Percentiles rank a stretch among this genome's conserved stretches.
Evolutionary conservation across 306 rosid species (phyloP).

Genomic region (Corylus avellana): DNA sequence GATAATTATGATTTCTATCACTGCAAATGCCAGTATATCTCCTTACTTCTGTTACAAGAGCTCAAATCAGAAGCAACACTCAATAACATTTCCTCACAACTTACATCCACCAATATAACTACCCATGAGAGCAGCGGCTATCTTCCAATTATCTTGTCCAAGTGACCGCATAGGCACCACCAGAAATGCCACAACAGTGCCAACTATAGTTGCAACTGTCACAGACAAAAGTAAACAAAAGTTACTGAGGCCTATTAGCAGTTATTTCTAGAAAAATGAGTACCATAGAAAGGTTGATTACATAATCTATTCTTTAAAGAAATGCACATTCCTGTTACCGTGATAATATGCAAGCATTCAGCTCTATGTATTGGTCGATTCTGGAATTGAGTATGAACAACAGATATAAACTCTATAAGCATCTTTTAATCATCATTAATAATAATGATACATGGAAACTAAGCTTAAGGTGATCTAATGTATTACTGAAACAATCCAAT

Average conservation of each 20-base stretch:
- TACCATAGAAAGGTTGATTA: neutral
- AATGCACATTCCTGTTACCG: neutral
- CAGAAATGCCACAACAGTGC: conserved; percentile 51
- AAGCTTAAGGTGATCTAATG: neutral
- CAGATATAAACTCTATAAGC: neutral
- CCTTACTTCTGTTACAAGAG: conserved; percentile 1
- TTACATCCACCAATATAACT: conserved; percentile 63
- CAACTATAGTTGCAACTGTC: conserved; percentile 45
- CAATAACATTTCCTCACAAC: conserved; percentile 9
- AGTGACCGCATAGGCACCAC: conserved; percentile 57
- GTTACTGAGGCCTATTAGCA: conserved; percentile 1
- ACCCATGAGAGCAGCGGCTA: conserved; percentile 58
- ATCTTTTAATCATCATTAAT: neutral
- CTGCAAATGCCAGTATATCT: neutral
- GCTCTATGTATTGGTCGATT: neutral
- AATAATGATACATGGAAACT: neutral
- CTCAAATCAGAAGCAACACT: neutral
- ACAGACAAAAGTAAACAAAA: conserved; percentile 11
- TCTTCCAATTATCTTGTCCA: conserved; percentile 59
- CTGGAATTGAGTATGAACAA: neutral
- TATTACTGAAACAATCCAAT: neutral
- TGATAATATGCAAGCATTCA: neutral
- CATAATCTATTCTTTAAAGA: neutral
- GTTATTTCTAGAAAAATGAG: neutral
- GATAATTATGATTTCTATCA: neutral